Evolutionary conservation across 441 rosid genomes (phyloP), one percentile per base, ranked within the genome.

Genomic region (Erodium trifolium): DNA sequence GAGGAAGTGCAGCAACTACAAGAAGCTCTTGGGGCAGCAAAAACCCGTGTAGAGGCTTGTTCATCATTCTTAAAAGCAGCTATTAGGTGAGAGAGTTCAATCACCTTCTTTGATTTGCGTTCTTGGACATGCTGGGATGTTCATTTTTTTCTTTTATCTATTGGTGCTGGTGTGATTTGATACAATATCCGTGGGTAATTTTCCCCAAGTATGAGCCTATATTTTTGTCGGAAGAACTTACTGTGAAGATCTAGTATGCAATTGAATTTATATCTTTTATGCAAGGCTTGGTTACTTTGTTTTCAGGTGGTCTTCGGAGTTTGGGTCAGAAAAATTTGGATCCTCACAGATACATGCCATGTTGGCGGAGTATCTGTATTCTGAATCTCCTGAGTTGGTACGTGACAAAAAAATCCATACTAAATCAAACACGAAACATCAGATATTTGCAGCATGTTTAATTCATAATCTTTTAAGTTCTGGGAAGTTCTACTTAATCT

Each of bases 331-430:
- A 78, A 83, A 72, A 74, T 75, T 43, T 73, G 97, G 97, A 72
- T 77, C 85, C 35, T 92, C 97, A 10, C 82, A 90, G 71, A 65
- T 94, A 72, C 96, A 94, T 81, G 76, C 71, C 68, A 91, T 91
- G 96, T 84, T 91, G 65, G 97, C 87, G 17, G 99, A 91, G 77
- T 94, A 89, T 75, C 63, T 94, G 68, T 91, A 86, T 78, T 86
- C 96, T 6, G 91, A 93, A 78, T 91, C 87, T 68, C 96, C 96
- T 68, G 99, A 94, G 73, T 80, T 83, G 86, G 99, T 94, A 86
- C 39, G 83, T 82, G 72, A 71, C 66, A 18, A 29, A 18, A 27
- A 63, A 16, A n/a, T 0, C 39, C 4, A 35, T 35, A 5, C 6
- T 35, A 35, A 5, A 35, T 5, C 39, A 35, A 35, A 35, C 39